Conservation (phyloP, 1,284 basidiomycete genomes). For the Schizophyllum amplum region DNA sequence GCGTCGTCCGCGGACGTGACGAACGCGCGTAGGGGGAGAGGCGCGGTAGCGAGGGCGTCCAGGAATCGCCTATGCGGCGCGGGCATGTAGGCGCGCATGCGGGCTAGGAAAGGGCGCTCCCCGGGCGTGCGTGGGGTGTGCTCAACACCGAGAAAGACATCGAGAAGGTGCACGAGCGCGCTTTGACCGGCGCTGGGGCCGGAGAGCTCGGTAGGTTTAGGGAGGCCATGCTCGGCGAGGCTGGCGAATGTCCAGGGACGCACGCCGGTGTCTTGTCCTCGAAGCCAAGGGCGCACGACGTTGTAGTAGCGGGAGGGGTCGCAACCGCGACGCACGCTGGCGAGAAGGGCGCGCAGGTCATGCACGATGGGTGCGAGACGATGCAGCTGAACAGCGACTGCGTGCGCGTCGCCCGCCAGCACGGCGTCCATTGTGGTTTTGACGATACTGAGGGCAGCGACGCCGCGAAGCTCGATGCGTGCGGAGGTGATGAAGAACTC, state of each 20-base stretch:
- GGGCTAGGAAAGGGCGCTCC: constrained; percentile 72
- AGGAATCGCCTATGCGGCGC: constrained; percentile 67
- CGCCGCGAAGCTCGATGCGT: constrained; percentile 80
- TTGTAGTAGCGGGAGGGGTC: constrained; percentile 90
- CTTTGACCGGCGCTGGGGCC: constrained; percentile 96
- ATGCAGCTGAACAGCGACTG: constrained; percentile 45
- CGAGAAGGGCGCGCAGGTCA: constrained; percentile 61
- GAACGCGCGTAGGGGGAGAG: not conserved
- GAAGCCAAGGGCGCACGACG: constrained; percentile 89
- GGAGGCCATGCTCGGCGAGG: constrained; percentile 56
- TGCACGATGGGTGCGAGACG: constrained; percentile 69
- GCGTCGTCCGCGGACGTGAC: not conserved
- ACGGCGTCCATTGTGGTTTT: not conserved
- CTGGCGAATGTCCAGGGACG: constrained; percentile 48
- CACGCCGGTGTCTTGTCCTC: constrained; percentile 67
- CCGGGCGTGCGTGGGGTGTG: constrained; percentile 59
- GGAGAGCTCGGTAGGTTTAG: constrained; percentile 43
- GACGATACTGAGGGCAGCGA: constrained; percentile 54
- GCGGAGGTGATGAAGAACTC: constrained; percentile 88
- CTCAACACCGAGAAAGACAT: constrained; percentile 79
- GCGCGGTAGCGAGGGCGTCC: constrained; percentile 7
- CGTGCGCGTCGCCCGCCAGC: constrained; percentile 33
- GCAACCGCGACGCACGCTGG: constrained; percentile 65
- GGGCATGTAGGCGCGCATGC: constrained; percentile 78
- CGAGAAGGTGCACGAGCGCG: constrained; percentile 77